A percentile compares a stretch with the other conserved stretches of the same genome.
These are phyloP conservation scores for Tilletia horrida DNA, from an alignment of 1,284 basidiomycete species.

Conservation along the genomic window DNA sequence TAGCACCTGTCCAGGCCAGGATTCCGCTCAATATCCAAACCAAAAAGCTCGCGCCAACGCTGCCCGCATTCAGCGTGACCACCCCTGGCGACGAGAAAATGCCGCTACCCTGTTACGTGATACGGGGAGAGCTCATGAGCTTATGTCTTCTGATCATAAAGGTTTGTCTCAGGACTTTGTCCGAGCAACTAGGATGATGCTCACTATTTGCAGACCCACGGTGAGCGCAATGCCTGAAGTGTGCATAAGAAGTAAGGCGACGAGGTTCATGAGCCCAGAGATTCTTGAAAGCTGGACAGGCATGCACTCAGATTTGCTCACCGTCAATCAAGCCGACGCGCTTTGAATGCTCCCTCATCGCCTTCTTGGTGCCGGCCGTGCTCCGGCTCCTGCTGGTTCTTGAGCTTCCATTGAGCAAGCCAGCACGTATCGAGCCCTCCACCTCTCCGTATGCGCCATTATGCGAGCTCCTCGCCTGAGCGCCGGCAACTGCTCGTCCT, in stretches of 20 bases:
- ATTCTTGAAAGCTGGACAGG: too few relatives aligned
- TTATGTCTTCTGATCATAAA: background rate
- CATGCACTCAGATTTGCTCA: slow-evolving; percentile 24
- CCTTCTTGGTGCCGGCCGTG: slow-evolving; percentile 2
- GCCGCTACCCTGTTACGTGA: slow-evolving; percentile 33
- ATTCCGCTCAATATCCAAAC: slow-evolving; percentile 48
- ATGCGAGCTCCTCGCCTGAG: too few relatives aligned
- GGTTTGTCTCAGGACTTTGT: background rate
- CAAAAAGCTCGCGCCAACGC: slow-evolving; percentile 44
- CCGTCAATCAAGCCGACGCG: slow-evolving; percentile 20
- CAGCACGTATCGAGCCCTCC: slow-evolving; percentile 26
- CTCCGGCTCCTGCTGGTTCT: slow-evolving; percentile 19
- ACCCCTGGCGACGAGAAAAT: slow-evolving; percentile 54
- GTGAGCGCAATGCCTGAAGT: slow-evolving; percentile 41
- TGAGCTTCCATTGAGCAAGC: background rate
- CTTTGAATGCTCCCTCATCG: slow-evolving; percentile 13
- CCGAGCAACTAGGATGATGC: background rate
- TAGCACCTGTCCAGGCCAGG: slow-evolving; percentile 49
- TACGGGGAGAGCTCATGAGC: background rate
- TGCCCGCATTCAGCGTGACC: slow-evolving; percentile 48
- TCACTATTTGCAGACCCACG: slow-evolving; percentile 47
- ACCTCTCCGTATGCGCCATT: slow-evolving; percentile 30
- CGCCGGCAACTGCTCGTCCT: background rate
- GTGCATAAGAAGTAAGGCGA: too few relatives aligned
- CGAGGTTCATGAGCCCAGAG: too few relatives aligned